Conservation (phyloP, 2,329 filamentous ascomycete species). For the Diaporthe longicolla region DNA sequence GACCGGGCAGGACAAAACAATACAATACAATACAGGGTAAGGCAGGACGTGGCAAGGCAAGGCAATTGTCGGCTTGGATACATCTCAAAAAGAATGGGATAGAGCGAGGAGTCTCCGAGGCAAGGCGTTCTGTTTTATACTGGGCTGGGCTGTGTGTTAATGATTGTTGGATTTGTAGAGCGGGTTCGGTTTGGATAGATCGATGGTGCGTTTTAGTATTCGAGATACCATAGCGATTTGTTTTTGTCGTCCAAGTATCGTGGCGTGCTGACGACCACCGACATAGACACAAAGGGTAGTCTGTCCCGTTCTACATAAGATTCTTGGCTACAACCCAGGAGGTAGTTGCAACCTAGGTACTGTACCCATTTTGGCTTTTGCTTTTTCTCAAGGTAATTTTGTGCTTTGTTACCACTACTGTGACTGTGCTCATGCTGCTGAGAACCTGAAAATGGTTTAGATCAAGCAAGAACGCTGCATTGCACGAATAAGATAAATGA, state of each 20-base stretch:
- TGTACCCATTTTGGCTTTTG: background rate
- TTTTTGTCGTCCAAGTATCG: background rate
- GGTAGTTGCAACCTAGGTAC: background rate
- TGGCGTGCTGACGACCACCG: background rate
- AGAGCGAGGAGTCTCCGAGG: conserved; percentile 17
- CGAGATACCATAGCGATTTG: conserved; percentile 36
- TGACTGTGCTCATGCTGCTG: background rate
- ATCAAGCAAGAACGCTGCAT: background rate
- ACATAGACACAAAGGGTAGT: background rate
- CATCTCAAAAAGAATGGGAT: background rate
- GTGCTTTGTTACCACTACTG: background rate
- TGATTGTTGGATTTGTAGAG: background rate
- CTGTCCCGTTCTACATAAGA: background rate
- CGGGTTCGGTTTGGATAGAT: background rate
- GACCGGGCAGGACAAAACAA: background rate
- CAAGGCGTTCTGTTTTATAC: conserved; percentile 13
- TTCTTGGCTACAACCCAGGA: background rate
- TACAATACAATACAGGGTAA: background rate
- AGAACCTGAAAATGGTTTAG: background rate
- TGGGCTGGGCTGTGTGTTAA: conserved; percentile 2
- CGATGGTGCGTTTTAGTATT: conserved; percentile 7
- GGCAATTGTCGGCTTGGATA: background rate
- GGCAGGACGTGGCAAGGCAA: background rate
- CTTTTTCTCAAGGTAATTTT: background rate
- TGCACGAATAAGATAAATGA: background rate